Conservation (phyloP, 2,329 filamentous ascomycete species). For the Fusarium poae region DNA sequence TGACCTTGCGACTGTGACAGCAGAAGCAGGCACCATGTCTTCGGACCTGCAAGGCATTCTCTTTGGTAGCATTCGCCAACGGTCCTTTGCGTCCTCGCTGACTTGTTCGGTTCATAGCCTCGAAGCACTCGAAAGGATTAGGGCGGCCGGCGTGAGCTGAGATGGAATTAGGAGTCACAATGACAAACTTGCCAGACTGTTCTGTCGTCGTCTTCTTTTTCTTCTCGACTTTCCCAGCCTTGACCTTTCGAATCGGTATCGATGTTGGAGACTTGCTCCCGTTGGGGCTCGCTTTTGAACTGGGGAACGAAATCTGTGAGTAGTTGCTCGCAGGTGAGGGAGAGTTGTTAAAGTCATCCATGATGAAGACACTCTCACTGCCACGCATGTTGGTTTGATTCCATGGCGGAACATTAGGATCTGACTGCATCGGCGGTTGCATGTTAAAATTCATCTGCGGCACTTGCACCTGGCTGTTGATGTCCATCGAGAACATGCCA, state of each 20-base stretch:
- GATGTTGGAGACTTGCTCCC: conserved; percentile 50
- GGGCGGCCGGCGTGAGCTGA: conserved; percentile 63
- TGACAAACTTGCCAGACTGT: conserved; percentile 64
- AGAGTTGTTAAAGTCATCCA: conserved; percentile 56
- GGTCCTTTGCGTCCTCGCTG: conserved; percentile 70
- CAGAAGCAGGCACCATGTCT: conserved; percentile 70
- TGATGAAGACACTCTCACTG: conserved; percentile 53
- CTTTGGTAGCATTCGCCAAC: conserved; percentile 65
- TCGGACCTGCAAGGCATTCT: conserved; percentile 67
- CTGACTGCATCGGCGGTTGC: conserved; percentile 55
- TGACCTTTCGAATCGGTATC: conserved; percentile 59
- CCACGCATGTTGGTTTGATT: conserved; percentile 53
- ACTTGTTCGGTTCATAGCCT: conserved; percentile 62
- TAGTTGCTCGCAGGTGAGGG: conserved; percentile 51
- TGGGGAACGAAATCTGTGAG: conserved; percentile 52
- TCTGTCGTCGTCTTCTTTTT: conserved; percentile 55
- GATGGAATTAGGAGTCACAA: conserved; percentile 67
- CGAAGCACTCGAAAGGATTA: conserved; percentile 68
- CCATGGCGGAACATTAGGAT: conserved; percentile 59
- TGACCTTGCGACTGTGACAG: conserved; percentile 71
- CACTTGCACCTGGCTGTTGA: conserved; percentile 47
- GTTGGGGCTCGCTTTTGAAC: conserved; percentile 42
- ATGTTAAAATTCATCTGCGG: conserved; percentile 54
- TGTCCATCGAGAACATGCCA: conserved; percentile 48
- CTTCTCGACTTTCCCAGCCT: conserved; percentile 61